Evolutionary conservation across 129 eudicot genomes (phyloP), one percentile per base, ranked within the genome.

Genomic region (carrot (Daucus carota)): DNA sequence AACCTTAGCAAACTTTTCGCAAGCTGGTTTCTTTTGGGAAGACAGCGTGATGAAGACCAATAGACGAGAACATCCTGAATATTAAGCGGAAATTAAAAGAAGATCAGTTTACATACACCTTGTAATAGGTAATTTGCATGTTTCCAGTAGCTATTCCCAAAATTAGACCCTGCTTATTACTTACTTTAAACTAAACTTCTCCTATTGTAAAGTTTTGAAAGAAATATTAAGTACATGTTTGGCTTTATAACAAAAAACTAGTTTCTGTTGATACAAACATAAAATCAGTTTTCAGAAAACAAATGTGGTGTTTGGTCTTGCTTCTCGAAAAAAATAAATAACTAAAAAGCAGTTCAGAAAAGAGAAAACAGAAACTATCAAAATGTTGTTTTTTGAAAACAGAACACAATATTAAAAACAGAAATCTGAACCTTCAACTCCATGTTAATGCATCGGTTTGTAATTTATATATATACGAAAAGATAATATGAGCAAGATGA

Each of bases 1-100:
- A 87, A 80, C 44, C 75, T 63, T 36, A 95, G 92, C 71, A 95
- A 83, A 76, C 81, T 87, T 74, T 86, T 89, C 5, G 99, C 99
- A 48, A 89, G 94, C 54, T 91, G 75, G 75, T 95, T 92, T 82
- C 99, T 82, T 85, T 88, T 78, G 47, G 99, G 90, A 48, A 95
- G 88, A 80, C 99, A 95, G 7, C 99, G 96, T 6, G 99, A 95
- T 29, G 99, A 95, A 38, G 99, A 95, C 99, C 99, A 95, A 80
- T 95, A 95, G 50, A 95, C 88, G 17, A 95, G 96, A 26, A 92
- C 88, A 68, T 95, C 96, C 99, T 95, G 81, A n/a, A 80, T 81
- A 83, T 68, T 57, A 26, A n/a, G 13, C 28, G 12, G 32, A 73
- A 70, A 8, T 72, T 40, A 72, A 44, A 16, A 31, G 28, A 71